A percentile compares a stretch with the other conserved stretches of the same genome.
These are phyloP conservation scores for Loxodes magnus DNA, from an alignment of 73 alveolate species.

Conservation along the genomic window DNA sequence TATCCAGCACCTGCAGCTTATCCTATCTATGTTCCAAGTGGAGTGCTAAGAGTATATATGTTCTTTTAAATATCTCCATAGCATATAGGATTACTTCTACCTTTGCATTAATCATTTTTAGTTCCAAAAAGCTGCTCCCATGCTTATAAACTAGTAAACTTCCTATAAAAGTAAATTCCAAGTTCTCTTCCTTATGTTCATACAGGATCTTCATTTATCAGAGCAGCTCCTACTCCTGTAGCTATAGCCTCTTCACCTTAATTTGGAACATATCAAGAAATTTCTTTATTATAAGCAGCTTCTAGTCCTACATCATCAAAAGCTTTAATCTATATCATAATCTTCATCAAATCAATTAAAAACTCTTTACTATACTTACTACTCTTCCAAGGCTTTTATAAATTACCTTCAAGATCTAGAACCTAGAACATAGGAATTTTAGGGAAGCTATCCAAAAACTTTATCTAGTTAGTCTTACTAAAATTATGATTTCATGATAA, in stretches of 20 bases:
- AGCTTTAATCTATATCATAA: too few species aligned
- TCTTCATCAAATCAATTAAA: too few species aligned
- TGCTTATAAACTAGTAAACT: slow-evolving; percentile 69
- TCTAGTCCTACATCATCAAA: too few species aligned
- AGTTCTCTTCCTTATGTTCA: slow-evolving; percentile 90
- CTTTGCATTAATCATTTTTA: slow-evolving; percentile 75
- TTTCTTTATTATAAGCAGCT: too few species aligned
- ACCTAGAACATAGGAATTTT: too few species aligned
- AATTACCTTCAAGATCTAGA: too few species aligned
- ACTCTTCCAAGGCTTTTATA: too few species aligned
- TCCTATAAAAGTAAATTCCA: slow-evolving; percentile 87
- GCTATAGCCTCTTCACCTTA: slow-evolving; percentile 65
- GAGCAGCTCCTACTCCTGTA: slow-evolving; percentile 85
- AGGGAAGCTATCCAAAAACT: too few species aligned
- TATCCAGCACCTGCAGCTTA: slow-evolving; percentile 95
- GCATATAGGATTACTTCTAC: slow-evolving; percentile 90
- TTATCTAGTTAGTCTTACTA: too few species aligned
- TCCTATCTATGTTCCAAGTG: slow-evolving; percentile 77
- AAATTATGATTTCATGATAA: too few species aligned
- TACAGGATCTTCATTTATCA: slow-evolving; percentile 56
- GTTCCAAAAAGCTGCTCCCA: slow-evolving; percentile 79
- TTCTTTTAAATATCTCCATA: slow-evolving; percentile 71
- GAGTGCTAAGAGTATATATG: slow-evolving; percentile 81
- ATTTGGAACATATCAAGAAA: slow-evolving; percentile 55
- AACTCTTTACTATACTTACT: too few species aligned